These are phyloP conservation scores for Cenococcum geophilum DNA, from an alignment of 495 filamentous ascomycete genomes.

Conservation along the genomic window DNA sequence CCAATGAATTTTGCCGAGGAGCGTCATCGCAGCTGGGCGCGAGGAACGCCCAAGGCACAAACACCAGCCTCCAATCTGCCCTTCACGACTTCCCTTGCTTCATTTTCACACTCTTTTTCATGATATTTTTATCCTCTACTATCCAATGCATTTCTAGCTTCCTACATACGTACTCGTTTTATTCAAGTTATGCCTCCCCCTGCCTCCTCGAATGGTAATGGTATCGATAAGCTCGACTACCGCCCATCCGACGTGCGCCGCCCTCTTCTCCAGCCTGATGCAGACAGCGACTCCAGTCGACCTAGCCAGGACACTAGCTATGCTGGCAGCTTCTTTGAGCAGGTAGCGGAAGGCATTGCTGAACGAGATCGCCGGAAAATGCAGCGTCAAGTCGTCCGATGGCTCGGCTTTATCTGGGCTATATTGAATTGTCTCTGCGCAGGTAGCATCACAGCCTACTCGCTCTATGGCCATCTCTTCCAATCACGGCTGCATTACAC, in stretches of 20 bases:
- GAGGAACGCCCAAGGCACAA: constrained; percentile 1
- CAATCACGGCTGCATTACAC: constrained; percentile 76
- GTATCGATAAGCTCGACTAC: constrained; percentile 59
- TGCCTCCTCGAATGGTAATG: constrained; percentile 1
- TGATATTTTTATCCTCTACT: neutral
- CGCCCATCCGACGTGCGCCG: constrained; percentile 43
- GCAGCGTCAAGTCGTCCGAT: constrained; percentile 46
- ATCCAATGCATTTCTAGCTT: constrained; percentile 7
- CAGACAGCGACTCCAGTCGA: constrained; percentile 30
- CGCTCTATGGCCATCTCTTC: constrained; percentile 83
- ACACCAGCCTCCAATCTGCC: constrained; percentile 18
- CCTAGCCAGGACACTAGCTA: constrained; percentile 37
- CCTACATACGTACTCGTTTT: neutral
- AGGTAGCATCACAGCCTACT: constrained; percentile 54
- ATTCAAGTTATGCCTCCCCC: neutral
- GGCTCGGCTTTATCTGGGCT: constrained; percentile 55
- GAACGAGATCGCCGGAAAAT: constrained; percentile 52
- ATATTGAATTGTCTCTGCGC: constrained; percentile 48
- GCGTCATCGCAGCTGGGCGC: constrained; percentile 7
- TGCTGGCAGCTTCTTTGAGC: constrained; percentile 53
- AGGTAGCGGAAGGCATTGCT: constrained; percentile 56
- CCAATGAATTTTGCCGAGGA: neutral
- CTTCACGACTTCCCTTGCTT: neutral
- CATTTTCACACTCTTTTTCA: neutral
- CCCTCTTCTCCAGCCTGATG: constrained; percentile 39